Conservation (phyloP, 805 yeast genomes). For the Hanseniaspora jakobsenii region DNA sequence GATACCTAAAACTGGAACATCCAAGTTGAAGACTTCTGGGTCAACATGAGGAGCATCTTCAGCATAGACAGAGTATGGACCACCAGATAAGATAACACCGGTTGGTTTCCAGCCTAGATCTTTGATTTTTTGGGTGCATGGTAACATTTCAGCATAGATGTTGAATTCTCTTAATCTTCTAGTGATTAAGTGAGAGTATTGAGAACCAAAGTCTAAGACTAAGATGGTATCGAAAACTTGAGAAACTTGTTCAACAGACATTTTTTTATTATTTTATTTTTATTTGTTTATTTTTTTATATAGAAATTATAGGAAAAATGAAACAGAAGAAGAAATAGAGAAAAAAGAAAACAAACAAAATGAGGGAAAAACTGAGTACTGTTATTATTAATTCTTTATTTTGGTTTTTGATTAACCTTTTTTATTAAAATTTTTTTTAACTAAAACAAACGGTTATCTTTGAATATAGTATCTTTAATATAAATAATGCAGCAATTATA, state of each 20-base stretch:
- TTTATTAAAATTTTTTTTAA: too few species aligned
- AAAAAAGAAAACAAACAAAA: too few species aligned
- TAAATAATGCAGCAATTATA: too few species aligned
- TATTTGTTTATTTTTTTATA: too few species aligned
- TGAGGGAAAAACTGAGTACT: too few species aligned
- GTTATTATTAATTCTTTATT: too few species aligned
- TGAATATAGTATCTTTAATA: too few species aligned
- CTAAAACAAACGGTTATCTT: too few species aligned
- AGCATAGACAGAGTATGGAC: slow-evolving; percentile 95
- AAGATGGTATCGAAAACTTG: slow-evolving; percentile 89
- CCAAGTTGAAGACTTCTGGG: slow-evolving; percentile 76
- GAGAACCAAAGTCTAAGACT: slow-evolving; percentile 96
- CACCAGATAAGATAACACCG: slow-evolving; percentile 92
- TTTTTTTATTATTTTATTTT: too few species aligned
- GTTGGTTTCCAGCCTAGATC: slow-evolving; percentile 90
- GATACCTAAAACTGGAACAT: slow-evolving; percentile 91
- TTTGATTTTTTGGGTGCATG: slow-evolving; percentile 93
- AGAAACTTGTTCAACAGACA: slow-evolving; percentile 48
- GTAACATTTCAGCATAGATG: slow-evolving; percentile 97
- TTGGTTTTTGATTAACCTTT: too few species aligned
- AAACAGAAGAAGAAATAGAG: too few species aligned
- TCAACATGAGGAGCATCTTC: slow-evolving; percentile 96
- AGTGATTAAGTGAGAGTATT: slow-evolving; percentile 91
- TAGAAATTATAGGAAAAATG: too few species aligned
- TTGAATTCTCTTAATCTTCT: slow-evolving; percentile 96